These are phyloP conservation scores for Vitis riparia DNA, from an alignment of 164 flowering plant species.

Conservation along the genomic window DNA sequence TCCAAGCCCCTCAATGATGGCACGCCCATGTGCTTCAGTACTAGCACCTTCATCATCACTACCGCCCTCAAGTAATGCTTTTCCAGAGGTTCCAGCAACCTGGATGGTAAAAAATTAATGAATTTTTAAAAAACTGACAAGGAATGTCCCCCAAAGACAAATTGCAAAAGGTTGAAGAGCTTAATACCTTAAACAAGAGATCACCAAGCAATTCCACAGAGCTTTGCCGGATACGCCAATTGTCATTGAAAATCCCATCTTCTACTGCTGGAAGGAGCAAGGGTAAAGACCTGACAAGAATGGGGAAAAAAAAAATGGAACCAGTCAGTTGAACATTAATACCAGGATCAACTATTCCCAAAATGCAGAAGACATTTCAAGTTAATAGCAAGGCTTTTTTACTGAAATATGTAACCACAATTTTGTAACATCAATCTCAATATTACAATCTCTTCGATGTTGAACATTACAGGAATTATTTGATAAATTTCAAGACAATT, in stretches of 20 bases:
- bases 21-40: slow-evolving; percentile 99
- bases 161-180: neutral
- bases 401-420: too few species aligned
- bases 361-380: too few species aligned
- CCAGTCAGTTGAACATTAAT: neutral
- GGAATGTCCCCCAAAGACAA: neutral
- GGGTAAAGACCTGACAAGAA: slow-evolving; percentile 78
- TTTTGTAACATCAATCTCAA: too few species aligned
- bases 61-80: slow-evolving; percentile 98
- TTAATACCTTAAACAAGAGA: slow-evolving; percentile 83
- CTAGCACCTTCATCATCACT: slow-evolving; percentile 99
- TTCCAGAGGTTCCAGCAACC: slow-evolving; percentile 99
- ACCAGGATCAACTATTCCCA: too few species aligned
- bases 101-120: slow-evolving; percentile 19
- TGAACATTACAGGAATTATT: too few species aligned
- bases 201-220: slow-evolving; percentile 98
- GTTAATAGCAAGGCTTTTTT: too few species aligned
- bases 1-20: slow-evolving; percentile 95
- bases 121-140: neutral
- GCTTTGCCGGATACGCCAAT: slow-evolving; percentile 98
- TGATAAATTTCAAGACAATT: too few species aligned
- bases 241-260: slow-evolving; percentile 97
- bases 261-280: slow-evolving; percentile 98
- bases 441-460: too few species aligned
- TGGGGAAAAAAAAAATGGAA: slow-evolving; percentile 1